These are phyloP conservation scores for Xerocomus nothofagi DNA, from an alignment of 1,284 basidiomycete genomes.

Conservation along the genomic window DNA sequence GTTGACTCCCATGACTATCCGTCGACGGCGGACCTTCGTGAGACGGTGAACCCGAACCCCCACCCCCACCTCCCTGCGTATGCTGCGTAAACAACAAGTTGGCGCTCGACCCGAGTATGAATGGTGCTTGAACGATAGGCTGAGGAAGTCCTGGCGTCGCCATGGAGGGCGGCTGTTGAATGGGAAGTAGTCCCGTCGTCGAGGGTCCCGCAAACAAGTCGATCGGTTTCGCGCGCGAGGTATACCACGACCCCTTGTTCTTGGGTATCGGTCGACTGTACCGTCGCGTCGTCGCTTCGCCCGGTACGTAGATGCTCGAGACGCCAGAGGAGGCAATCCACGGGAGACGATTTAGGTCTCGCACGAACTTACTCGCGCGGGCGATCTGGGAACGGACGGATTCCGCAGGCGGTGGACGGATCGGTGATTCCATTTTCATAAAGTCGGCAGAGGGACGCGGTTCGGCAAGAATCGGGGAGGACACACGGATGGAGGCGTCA, in stretches of 20 bases:
- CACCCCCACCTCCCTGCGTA: constrained; percentile 7
- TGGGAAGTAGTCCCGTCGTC: constrained; percentile 33
- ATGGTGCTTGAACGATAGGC: constrained; percentile 25
- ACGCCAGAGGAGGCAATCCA: constrained; percentile 37
- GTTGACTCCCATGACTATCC: constrained; percentile 34
- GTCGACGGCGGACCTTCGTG: constrained; percentile 30
- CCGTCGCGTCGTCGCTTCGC: constrained; percentile 31
- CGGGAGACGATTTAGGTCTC: constrained; percentile 30
- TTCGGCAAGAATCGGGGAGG: constrained; percentile 33
- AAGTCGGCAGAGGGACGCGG: constrained; percentile 35
- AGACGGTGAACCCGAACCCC: constrained; percentile 31
- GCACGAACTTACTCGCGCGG: constrained; percentile 28
- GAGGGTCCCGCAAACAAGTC: constrained; percentile 36
- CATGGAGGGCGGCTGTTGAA: constrained; percentile 11
- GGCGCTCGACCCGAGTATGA: constrained; percentile 35
- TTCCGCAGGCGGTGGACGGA: constrained; percentile 35
- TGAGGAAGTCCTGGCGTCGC: constrained; percentile 2
- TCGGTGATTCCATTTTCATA: constrained; percentile 37
- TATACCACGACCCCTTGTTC: constrained; percentile 32
- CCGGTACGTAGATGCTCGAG: constrained; percentile 35
- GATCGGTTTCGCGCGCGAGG: constrained; percentile 27
- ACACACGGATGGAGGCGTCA: constrained; percentile 25
- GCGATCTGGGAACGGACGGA: constrained; percentile 34
- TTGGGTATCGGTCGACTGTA: constrained; percentile 31
- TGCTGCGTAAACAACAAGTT: constrained; percentile 32